phyloP scores from a whole-genome alignment of 768 basidiomycete species.

The Hericium erinaceus region DNA sequence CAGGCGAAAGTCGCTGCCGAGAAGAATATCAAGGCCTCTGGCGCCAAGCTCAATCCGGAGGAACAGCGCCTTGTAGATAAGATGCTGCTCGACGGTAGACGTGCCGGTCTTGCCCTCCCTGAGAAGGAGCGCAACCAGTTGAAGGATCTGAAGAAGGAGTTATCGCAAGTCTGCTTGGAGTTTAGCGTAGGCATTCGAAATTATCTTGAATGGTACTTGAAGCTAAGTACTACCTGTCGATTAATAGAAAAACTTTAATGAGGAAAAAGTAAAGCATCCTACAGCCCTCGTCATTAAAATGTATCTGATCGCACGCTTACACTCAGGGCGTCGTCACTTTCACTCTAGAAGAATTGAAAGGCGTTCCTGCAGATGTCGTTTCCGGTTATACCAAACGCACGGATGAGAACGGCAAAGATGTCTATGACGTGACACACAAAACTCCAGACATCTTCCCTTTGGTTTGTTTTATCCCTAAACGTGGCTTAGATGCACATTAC shows the following conservation, averaged over 20 bases:
- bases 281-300: background rate
- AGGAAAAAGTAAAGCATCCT: conserved; percentile 53
- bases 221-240: background rate
- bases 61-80: conserved; percentile 75
- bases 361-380: conserved; percentile 71
- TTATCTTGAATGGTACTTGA: background rate
- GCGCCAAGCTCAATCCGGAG: conserved; percentile 49
- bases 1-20: conserved; percentile 61
- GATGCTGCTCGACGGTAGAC: conserved; percentile 70
- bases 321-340: conserved; percentile 52
- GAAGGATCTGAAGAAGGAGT: conserved; percentile 60
- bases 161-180: conserved; percentile 68
- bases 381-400: conserved; percentile 66
- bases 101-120: conserved; percentile 68
- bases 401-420: conserved; percentile 39
- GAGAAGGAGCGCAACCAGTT: conserved; percentile 51
- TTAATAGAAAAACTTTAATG: conserved; percentile 76
- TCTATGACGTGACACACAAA: conserved; percentile 73
- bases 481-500: background rate
- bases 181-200: conserved; percentile 48
- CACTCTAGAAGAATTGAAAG: conserved; percentile 65
- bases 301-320: background rate
- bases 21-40: conserved; percentile 55
- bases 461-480: conserved; percentile 28
- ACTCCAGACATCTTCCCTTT: conserved; percentile 76